Conservation (phyloP, 1,284 basidiomycete genomes). For the Leccinum angustisporum region DNA sequence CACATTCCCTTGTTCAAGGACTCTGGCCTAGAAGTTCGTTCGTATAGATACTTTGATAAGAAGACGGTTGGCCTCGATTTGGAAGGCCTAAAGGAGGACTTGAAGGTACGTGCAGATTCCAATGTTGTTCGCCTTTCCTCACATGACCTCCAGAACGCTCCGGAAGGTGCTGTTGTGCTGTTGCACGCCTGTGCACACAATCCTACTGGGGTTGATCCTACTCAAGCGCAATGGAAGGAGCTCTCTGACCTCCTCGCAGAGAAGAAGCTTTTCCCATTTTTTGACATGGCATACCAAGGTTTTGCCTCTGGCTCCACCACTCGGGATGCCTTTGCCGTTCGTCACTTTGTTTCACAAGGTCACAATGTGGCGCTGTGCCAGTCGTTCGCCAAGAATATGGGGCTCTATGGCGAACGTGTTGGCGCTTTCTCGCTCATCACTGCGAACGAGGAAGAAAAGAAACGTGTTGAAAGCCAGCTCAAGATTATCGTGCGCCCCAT, state of each 20-base stretch:
- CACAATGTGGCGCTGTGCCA: constrained; percentile 88
- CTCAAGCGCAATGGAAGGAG: constrained; percentile 89
- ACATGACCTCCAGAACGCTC: constrained; percentile 55
- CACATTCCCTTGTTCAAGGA: constrained; percentile 88
- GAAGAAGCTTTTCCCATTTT: constrained; percentile 89
- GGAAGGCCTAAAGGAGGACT: constrained; percentile 85
- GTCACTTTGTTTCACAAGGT: constrained; percentile 89
- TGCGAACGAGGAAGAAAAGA: constrained; percentile 77
- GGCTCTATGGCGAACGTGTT: constrained; percentile 95
- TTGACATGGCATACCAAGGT: constrained; percentile 97
- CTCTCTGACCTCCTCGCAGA: constrained; percentile 88
- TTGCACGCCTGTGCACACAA: constrained; percentile 97
- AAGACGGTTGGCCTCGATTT: constrained; percentile 94
- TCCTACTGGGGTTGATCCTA: constrained; percentile 97
- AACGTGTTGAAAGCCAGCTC: constrained; percentile 88
- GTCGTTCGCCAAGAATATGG: constrained; percentile 99
- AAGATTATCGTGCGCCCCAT: constrained; percentile 97
- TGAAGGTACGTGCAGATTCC: constrained; percentile 55
- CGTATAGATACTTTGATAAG: constrained; percentile 95
- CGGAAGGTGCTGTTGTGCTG: constrained; percentile 79
- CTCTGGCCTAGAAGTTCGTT: constrained; percentile 91
- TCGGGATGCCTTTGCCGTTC: constrained; percentile 91
- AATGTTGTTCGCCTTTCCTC: background rate
- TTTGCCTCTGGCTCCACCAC: constrained; percentile 90
- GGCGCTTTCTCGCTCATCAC: constrained; percentile 91